A percentile compares a stretch with the other conserved stretches of the same genome.
Conservation (phyloP, 2,329 filamentous ascomycete species). For the Xylariales sp. region DNA sequence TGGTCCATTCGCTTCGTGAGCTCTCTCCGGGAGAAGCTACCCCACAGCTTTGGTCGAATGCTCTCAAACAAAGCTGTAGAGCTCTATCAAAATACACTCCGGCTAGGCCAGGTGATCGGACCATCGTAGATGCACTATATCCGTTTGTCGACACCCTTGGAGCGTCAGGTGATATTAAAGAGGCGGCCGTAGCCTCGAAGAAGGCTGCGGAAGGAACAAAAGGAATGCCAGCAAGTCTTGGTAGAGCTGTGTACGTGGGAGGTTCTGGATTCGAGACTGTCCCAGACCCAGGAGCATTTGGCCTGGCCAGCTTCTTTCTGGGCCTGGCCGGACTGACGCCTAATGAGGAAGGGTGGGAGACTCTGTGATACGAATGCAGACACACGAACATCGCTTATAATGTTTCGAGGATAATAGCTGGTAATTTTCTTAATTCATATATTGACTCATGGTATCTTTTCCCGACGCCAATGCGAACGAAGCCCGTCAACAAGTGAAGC, state of each 20-base stretch:
- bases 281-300: conserved; percentile 76
- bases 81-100: conserved; percentile 87
- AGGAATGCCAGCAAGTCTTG: conserved; percentile 90
- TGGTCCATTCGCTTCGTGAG: conserved; percentile 71
- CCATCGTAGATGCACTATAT: conserved; percentile 87
- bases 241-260: conserved; percentile 84
- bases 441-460: conserved; percentile 43
- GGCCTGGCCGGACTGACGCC: conserved; percentile 74
- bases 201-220: conserved; percentile 86
- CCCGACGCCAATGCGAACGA: conserved; percentile 37
- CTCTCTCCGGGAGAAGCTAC: conserved; percentile 56
- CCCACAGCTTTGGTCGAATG: conserved; percentile 66
- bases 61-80: conserved; percentile 76
- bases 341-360: conserved; percentile 55
- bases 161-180: conserved; percentile 72
- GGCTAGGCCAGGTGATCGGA: conserved; percentile 88
- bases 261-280: conserved; percentile 77
- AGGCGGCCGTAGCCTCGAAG: conserved; percentile 80
- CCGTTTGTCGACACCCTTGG: conserved; percentile 84
- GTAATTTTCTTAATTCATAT: conserved; percentile 32
- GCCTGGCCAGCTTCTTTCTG: conserved; percentile 81
- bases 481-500: conserved; percentile 32
- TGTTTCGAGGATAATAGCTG: conserved; percentile 29
- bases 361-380: conserved; percentile 39
- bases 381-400: conserved; percentile 26